These are phyloP conservation scores for Populus tremula DNA, from an alignment of 345 rosid species.

Conservation along the genomic window DNA sequence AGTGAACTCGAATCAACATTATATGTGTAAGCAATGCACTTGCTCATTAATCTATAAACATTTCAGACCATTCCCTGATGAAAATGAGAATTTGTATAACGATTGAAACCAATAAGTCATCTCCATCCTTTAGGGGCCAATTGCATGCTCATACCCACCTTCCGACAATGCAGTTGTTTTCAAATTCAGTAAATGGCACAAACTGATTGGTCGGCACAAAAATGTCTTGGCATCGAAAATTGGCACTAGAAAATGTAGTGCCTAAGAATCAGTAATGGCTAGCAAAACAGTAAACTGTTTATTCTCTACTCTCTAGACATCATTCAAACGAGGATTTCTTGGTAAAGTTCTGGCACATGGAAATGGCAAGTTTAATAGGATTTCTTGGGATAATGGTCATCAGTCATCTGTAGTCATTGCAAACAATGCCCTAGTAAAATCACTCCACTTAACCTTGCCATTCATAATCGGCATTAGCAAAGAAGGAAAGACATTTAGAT, in stretches of 20 bases:
- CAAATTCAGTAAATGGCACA: not conserved
- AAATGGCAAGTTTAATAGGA: not conserved
- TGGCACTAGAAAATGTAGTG: not conserved
- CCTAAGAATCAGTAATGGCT: not conserved
- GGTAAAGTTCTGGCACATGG: not conserved
- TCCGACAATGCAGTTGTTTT: not conserved
- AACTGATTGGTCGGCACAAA: too few relatives aligned
- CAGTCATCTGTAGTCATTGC: not conserved
- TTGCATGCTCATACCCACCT: not conserved
- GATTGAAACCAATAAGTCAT: not conserved
- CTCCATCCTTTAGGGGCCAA: not conserved
- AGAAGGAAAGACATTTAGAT: too few relatives aligned
- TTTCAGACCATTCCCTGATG: not conserved
- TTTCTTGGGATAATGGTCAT: not conserved
- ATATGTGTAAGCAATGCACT: too few relatives aligned
- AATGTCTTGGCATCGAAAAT: too few relatives aligned
- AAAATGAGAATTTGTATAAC: not conserved
- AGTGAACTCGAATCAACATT: not conserved
- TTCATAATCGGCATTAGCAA: too few relatives aligned
- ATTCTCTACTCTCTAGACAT: not conserved
- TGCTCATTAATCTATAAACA: too few relatives aligned
- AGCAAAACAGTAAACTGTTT: not conserved
- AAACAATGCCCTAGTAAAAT: not conserved
- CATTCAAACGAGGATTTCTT: not conserved
- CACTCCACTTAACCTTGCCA: not conserved